A percentile compares a stretch with the other conserved stretches of the same genome.
phyloP scores from a whole-genome alignment of 768 basidiomycete genomes.

The Boletus rex-veris region DNA sequence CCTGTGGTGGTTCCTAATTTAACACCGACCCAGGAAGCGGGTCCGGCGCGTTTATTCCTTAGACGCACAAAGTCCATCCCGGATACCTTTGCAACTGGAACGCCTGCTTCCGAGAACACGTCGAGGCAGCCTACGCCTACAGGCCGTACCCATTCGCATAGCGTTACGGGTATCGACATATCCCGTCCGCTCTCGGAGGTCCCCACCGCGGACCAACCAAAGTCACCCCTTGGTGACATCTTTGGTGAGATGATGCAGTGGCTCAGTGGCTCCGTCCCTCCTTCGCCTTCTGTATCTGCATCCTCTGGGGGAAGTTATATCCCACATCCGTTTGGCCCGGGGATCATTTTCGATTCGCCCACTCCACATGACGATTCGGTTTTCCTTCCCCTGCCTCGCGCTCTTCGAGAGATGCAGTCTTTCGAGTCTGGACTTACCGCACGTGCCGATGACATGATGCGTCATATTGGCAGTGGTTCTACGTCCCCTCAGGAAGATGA shows the following conservation, averaged over 20 bases:
- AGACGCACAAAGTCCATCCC: constrained; percentile 76
- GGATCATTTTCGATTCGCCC: constrained; percentile 61
- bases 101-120: constrained; percentile 30
- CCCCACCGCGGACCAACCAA: constrained; percentile 26
- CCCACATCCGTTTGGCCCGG: constrained; percentile 59
- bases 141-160: constrained; percentile 72
- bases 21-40: constrained; percentile 33
- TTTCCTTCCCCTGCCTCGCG: constrained; percentile 46
- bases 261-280: constrained; percentile 34
- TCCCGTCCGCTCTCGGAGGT: constrained; percentile 37
- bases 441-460: constrained; percentile 43
- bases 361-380: constrained; percentile 41
- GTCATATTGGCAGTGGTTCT: constrained; percentile 11
- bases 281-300: constrained; percentile 33
- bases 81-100: constrained; percentile 38
- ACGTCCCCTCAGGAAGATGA: constrained; percentile 8
- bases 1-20: constrained; percentile 24
- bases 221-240: constrained; percentile 42
- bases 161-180: constrained; percentile 69
- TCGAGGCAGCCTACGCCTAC: constrained; percentile 31
- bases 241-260: constrained; percentile 69
- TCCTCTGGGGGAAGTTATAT: constrained; percentile 31
- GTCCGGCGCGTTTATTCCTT: constrained; percentile 46
- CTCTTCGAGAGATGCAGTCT: constrained; percentile 80
- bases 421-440: constrained; percentile 83